These are phyloP conservation scores for Trichosporon coremiiforme DNA, from an alignment of 1,284 basidiomycete species.

Conservation along the genomic window DNA sequence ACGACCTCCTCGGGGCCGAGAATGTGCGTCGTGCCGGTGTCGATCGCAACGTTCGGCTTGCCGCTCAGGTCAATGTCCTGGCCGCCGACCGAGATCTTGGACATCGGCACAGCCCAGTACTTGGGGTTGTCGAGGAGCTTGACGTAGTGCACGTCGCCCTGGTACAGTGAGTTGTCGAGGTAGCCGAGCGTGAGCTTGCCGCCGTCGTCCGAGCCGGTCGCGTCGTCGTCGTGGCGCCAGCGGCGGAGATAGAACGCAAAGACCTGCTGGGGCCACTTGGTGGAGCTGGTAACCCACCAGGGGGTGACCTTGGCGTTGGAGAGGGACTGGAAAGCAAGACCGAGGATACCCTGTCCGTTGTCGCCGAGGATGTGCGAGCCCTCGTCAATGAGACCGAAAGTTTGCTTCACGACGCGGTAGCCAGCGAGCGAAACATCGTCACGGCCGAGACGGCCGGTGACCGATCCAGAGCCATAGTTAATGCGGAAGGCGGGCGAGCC, in stretches of 20 bases:
- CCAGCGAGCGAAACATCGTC: constrained; percentile 81
- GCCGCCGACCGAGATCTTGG: constrained; percentile 56
- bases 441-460: constrained; percentile 67
- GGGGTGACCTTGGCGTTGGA: constrained; percentile 58
- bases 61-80: constrained; percentile 49
- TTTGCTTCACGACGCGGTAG: constrained; percentile 70
- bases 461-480: constrained; percentile 65
- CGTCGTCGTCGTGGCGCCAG: constrained; percentile 63
- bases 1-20: constrained; percentile 74
- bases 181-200: constrained; percentile 71
- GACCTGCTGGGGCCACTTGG: constrained; percentile 66
- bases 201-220: constrained; percentile 63
- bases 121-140: constrained; percentile 58
- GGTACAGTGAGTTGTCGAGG: constrained; percentile 68
- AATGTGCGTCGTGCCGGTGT: constrained; percentile 86
- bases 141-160: constrained; percentile 76
- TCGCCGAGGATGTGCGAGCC: constrained; percentile 54
- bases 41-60: constrained; percentile 55
- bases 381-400: constrained; percentile 61
- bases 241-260: constrained; percentile 83
- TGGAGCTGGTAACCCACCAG: constrained; percentile 61
- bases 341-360: constrained; percentile 59
- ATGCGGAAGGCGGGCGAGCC: constrained; percentile 41
- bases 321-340: constrained; percentile 58
- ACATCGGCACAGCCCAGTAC: constrained; percentile 56